Conservation (phyloP, 176 grass and related monocot genomes). For the Dactylis glomerata region DNA sequence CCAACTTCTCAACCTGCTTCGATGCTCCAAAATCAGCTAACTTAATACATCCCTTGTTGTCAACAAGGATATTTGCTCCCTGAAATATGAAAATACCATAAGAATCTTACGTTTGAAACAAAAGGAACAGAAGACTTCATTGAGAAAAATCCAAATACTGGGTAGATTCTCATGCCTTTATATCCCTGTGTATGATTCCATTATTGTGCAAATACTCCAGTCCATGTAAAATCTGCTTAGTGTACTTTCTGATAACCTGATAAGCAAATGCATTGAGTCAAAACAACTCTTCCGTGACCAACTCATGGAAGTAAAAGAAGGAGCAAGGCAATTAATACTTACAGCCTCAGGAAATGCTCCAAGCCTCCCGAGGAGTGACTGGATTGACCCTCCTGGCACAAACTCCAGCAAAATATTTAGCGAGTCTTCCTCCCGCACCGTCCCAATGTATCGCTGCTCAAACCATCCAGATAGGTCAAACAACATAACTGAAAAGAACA, state of each 20-base stretch:
- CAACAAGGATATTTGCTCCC: slow-evolving; percentile 95
- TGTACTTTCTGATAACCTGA: slow-evolving; percentile 93
- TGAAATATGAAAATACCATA: slow-evolving; percentile 33
- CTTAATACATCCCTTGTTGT: slow-evolving; percentile 96
- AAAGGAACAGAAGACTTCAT: not conserved
- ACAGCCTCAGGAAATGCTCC: slow-evolving; percentile 94
- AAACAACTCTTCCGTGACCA: not conserved
- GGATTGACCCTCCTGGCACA: slow-evolving; percentile 92
- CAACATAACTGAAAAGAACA: not conserved
- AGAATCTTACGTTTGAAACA: not conserved
- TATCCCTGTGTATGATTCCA: slow-evolving; percentile 97
- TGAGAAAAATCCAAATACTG: not conserved
- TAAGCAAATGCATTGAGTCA: slow-evolving; percentile 4
- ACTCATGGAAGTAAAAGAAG: not conserved
- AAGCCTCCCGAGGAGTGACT: slow-evolving; percentile 75
- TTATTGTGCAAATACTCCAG: slow-evolving; percentile 85
- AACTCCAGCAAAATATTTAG: slow-evolving; percentile 95
- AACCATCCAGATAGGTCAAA: slow-evolving; percentile 6
- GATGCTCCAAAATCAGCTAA: slow-evolving; percentile 96
- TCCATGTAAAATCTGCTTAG: slow-evolving; percentile 81
- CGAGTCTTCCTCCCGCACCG: slow-evolving; percentile 66
- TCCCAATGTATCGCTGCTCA: slow-evolving; percentile 83
- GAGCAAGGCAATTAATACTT: slow-evolving; percentile 22
- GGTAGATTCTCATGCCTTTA: slow-evolving; percentile 52
- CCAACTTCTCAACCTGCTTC: slow-evolving; percentile 94